phyloP scores from a whole-genome alignment of 495 filamentous ascomycete genomes.

The Neurospora pannonica region DNA sequence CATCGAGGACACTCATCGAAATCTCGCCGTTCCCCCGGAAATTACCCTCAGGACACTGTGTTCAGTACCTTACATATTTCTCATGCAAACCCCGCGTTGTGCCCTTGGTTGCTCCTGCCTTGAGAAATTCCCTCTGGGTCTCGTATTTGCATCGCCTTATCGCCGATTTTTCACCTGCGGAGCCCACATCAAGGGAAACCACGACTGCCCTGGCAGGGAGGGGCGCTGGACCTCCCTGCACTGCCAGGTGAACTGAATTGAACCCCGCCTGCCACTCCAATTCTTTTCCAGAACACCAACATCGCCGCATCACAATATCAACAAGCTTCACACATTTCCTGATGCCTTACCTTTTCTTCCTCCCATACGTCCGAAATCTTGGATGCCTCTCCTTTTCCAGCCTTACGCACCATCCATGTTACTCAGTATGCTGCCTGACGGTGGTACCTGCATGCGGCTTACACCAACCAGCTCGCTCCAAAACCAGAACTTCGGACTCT shows the following conservation, averaged over 20 bases:
- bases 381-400: not conserved
- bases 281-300: not conserved
- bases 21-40: not conserved
- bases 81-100: not conserved
- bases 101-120: not conserved
- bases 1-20: not conserved
- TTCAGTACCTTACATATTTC: not conserved
- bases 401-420: not conserved
- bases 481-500: not conserved
- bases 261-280: not conserved
- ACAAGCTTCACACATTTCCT: too few relatives aligned
- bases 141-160: not conserved
- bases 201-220: not conserved
- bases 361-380: too few relatives aligned
- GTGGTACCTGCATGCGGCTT: not conserved
- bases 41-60: fast-evolving
- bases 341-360: too few relatives aligned
- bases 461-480: not conserved
- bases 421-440: not conserved
- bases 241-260: not conserved
- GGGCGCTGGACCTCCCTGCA: not conserved
- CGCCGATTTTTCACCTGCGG: not conserved
- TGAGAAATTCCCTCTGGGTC: not conserved
- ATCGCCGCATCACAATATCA: not conserved
- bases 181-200: not conserved